These are phyloP conservation scores for Lithohypha guttulata DNA, from an alignment of 2,329 filamentous ascomycete species.

Conservation along the genomic window DNA sequence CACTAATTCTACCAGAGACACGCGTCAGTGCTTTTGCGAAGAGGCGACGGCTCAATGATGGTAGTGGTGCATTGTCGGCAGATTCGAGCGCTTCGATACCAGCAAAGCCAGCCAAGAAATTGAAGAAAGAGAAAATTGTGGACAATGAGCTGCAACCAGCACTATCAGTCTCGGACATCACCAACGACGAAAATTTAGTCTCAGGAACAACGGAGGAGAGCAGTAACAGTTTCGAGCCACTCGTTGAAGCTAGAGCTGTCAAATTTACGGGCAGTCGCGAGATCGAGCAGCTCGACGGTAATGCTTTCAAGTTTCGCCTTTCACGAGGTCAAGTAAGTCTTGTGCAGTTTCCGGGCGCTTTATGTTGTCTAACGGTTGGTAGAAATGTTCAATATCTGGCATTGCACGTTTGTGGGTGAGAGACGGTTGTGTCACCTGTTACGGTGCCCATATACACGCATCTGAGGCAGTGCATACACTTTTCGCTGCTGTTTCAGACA, in stretches of 20 bases:
- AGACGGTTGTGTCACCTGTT: slow-evolving; percentile 44
- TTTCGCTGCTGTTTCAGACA: slow-evolving; percentile 47
- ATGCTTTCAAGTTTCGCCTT: slow-evolving; percentile 15
- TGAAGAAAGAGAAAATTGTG: neutral
- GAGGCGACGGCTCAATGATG: slow-evolving; percentile 6
- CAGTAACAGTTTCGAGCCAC: slow-evolving; percentile 15
- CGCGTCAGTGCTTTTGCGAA: slow-evolving; percentile 7
- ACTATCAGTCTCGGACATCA: too few species aligned
- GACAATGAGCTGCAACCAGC: neutral
- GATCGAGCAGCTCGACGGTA: slow-evolving; percentile 13
- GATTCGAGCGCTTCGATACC: slow-evolving; percentile 9
- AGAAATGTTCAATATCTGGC: slow-evolving; percentile 39
- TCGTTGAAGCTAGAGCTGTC: slow-evolving; percentile 15
- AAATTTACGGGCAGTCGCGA: slow-evolving; percentile 16
- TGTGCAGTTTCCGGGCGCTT: neutral
- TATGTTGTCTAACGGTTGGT: slow-evolving; percentile 5
- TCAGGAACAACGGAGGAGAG: neutral
- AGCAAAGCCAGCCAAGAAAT: neutral
- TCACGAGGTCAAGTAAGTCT: slow-evolving; percentile 16
- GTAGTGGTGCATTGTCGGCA: slow-evolving; percentile 3
- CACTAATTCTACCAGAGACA: too few species aligned
- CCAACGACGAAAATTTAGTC: too few species aligned
- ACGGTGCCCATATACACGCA: slow-evolving; percentile 47
- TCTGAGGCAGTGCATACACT: slow-evolving; percentile 36
- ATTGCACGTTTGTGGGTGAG: slow-evolving; percentile 48